Conservation (phyloP, 2,329 filamentous ascomycete genomes). For the Fusarium duplospermum region DNA sequence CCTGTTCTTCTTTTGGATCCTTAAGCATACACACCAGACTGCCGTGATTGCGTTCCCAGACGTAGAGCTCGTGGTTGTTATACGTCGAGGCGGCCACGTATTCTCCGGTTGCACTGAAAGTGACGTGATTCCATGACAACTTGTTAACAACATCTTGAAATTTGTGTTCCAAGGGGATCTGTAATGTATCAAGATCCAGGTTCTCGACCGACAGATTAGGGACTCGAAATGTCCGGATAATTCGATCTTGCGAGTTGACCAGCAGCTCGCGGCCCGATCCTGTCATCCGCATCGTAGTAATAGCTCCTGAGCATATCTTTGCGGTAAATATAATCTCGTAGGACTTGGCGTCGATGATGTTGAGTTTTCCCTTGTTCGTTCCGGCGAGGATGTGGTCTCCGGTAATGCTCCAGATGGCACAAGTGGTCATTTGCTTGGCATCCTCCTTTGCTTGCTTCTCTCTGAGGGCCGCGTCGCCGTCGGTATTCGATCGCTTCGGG, state of each 20-base stretch:
- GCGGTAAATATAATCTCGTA: conserved; percentile 89
- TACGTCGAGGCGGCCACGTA: conserved; percentile 97
- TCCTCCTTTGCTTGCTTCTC: conserved; percentile 93
- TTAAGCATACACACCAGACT: conserved; percentile 97
- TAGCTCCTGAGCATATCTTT: conserved; percentile 86
- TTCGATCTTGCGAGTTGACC: conserved; percentile 92
- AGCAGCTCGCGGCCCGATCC: conserved; percentile 86
- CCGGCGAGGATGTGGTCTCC: conserved; percentile 92
- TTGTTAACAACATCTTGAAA: conserved; percentile 98
- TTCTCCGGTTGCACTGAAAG: conserved; percentile 92
- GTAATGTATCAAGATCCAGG: conserved; percentile 85
- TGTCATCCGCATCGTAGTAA: conserved; percentile 88
- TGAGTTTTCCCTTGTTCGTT: conserved; percentile 95
- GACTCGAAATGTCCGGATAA: conserved; percentile 91
- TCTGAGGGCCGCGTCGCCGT: conserved; percentile 75
- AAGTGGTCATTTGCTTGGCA: conserved; percentile 94
- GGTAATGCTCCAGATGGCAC: conserved; percentile 85
- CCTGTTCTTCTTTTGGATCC: conserved; percentile 95
- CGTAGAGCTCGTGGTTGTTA: conserved; percentile 98
- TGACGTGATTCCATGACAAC: conserved; percentile 95
- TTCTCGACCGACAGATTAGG: conserved; percentile 78
- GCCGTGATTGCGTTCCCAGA: conserved; percentile 95
- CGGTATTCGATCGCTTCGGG: conserved; percentile 78
- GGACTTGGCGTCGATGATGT: conserved; percentile 88
- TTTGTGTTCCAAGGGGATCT: conserved; percentile 94